These are phyloP conservation scores for Peterozyma xylosa DNA, from an alignment of 805 yeast species.

Conservation along the genomic window DNA sequence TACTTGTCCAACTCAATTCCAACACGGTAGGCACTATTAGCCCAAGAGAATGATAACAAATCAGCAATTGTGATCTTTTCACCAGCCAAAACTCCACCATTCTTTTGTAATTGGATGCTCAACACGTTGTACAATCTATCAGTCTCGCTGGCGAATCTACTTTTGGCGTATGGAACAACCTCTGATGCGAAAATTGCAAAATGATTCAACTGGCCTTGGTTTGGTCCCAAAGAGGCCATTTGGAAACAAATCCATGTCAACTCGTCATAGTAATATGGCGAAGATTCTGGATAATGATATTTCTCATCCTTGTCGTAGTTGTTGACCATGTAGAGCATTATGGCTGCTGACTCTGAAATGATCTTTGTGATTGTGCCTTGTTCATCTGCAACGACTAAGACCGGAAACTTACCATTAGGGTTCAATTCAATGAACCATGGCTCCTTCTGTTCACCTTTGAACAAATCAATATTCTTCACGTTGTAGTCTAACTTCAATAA, in stretches of 20 bases:
- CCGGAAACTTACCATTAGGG: slow-evolving; percentile 61
- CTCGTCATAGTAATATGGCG: slow-evolving; percentile 41
- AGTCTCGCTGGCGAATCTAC: slow-evolving; percentile 44
- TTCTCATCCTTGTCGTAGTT: slow-evolving; percentile 50
- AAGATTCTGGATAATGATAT: slow-evolving; percentile 29
- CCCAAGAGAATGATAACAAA: slow-evolving; percentile 42
- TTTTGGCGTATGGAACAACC: slow-evolving; percentile 45
- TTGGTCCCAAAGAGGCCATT: slow-evolving; percentile 54
- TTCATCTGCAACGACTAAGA: slow-evolving; percentile 30
- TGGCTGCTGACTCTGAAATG: slow-evolving; percentile 56
- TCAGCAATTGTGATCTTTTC: slow-evolving; percentile 56
- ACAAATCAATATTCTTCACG: slow-evolving; percentile 32
- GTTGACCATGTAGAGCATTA: slow-evolving; percentile 50
- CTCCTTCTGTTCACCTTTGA: slow-evolving; percentile 37
- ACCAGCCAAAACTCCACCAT: slow-evolving; percentile 52
- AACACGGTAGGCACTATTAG: slow-evolving; percentile 10
- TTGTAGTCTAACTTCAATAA: slow-evolving; percentile 35
- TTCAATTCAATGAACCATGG: slow-evolving; percentile 50
- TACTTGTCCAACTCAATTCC: slow-evolving; percentile 1
- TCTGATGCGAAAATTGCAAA: slow-evolving; percentile 38
- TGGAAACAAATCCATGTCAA: slow-evolving; percentile 50
- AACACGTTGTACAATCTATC: slow-evolving; percentile 45
- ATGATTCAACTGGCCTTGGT: slow-evolving; percentile 54
- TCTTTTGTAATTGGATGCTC: slow-evolving; percentile 41
- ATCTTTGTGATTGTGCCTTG: slow-evolving; percentile 32